phyloP scores from a whole-genome alignment of 768 basidiomycete species.

The Termitomyces eurrhizus region DNA sequence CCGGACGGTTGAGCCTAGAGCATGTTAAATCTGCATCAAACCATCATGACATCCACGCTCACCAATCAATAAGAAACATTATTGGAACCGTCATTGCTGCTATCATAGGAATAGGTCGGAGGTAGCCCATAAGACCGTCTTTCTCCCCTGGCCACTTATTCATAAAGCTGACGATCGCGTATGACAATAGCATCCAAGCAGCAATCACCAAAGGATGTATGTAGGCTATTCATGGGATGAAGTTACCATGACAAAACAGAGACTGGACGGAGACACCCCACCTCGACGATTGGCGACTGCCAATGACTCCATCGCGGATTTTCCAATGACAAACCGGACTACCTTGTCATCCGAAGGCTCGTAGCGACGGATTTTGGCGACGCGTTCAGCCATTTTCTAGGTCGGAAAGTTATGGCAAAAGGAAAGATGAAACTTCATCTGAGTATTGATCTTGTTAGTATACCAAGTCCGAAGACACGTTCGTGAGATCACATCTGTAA shows the following conservation, averaged over 20 bases:
- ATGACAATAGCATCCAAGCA: slow-evolving; percentile 59
- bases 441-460: not conserved
- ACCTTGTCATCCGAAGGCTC: slow-evolving; percentile 49
- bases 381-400: slow-evolving; percentile 33
- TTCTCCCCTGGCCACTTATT: slow-evolving; percentile 61
- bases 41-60: slow-evolving; percentile 13
- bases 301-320: slow-evolving; percentile 62
- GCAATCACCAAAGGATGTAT: slow-evolving; percentile 55
- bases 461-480: not conserved
- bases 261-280: slow-evolving; percentile 22
- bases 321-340: slow-evolving; percentile 61
- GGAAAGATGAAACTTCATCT: slow-evolving; percentile 4
- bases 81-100: slow-evolving; percentile 59
- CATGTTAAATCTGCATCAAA: not conserved
- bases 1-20: slow-evolving; percentile 64
- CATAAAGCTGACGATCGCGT: slow-evolving; percentile 54
- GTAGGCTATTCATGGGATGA: slow-evolving; percentile 37
- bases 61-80: slow-evolving; percentile 73
- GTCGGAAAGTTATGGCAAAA: not conserved
- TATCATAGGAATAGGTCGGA: slow-evolving; percentile 63
- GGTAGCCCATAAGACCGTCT: slow-evolving; percentile 43
- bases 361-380: slow-evolving; percentile 53
- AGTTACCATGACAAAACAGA: slow-evolving; percentile 4
- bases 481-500: slow-evolving; percentile 1
- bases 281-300: slow-evolving; percentile 63